phyloP scores from a whole-genome alignment of 225 moss, liverwort and hornwort species.

The Climacium dendroides region DNA sequence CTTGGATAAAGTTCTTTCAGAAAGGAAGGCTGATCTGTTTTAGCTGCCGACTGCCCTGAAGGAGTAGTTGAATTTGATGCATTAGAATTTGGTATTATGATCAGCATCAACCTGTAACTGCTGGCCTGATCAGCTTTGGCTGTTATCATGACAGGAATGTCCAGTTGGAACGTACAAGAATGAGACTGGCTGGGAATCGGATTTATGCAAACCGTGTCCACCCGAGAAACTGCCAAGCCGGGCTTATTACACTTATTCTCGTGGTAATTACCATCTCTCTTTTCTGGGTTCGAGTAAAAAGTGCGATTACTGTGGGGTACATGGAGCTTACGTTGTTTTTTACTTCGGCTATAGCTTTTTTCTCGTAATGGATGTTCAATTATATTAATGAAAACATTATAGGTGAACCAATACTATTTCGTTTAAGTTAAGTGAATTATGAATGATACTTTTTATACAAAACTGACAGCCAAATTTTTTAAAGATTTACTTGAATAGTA shows the following conservation, averaged over 20 bases:
- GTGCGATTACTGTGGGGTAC: background rate
- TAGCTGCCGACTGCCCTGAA: background rate
- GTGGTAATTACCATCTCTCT: slow-evolving; percentile 32
- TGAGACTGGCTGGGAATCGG: slow-evolving; percentile 49
- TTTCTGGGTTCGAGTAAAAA: background rate
- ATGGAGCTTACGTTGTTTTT: background rate
- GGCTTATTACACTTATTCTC: slow-evolving; percentile 66
- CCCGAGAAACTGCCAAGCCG: slow-evolving; percentile 61
- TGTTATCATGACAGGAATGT: slow-evolving; percentile 64
- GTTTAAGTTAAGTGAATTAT: background rate
- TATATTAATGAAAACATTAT: background rate
- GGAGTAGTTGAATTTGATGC: background rate
- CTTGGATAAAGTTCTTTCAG: background rate
- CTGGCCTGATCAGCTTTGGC: background rate
- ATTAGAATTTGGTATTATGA: background rate
- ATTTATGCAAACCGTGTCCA: slow-evolving; percentile 69
- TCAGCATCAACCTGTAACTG: background rate
- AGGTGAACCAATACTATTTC: background rate
- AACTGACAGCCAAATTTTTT: background rate
- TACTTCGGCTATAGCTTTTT: background rate
- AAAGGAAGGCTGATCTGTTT: background rate
- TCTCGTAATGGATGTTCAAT: background rate
- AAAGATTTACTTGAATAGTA: background rate
- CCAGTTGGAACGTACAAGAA: slow-evolving; percentile 91
- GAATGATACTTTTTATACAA: background rate